These are phyloP conservation scores for Hortaea werneckii DNA, from an alignment of 2,329 filamentous ascomycete species.

Conservation along the genomic window DNA sequence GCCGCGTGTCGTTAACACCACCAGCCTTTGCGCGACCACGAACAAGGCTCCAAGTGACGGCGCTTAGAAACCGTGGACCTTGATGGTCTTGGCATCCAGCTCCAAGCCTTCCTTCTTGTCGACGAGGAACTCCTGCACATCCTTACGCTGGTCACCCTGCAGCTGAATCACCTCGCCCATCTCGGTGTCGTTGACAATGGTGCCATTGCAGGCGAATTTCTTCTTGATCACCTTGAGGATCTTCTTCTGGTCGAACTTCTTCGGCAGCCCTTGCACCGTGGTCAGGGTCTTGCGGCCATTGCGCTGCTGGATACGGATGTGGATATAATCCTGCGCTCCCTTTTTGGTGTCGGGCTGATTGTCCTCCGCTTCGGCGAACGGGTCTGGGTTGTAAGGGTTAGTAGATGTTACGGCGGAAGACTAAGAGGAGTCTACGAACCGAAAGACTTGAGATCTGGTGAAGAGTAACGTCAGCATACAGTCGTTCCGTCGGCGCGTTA, in stretches of 20 bases:
- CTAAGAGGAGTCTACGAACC: neutral
- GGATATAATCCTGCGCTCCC: slow-evolving; percentile 97
- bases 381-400: slow-evolving; percentile 47
- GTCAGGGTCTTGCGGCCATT: slow-evolving; percentile 99
- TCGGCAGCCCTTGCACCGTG: slow-evolving; percentile 95
- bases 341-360: slow-evolving; percentile 89
- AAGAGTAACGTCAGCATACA: neutral
- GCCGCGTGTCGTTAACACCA: too few species aligned
- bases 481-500: too few species aligned
- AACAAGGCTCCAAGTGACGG: too few species aligned
- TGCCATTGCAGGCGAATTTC: slow-evolving; percentile 99
- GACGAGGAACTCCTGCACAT: slow-evolving; percentile 93
- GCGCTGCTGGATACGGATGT: slow-evolving; percentile 99
- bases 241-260: slow-evolving; percentile 99
- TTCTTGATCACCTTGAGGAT: slow-evolving; percentile 99
- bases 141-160: slow-evolving; percentile 97
- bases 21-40: too few species aligned
- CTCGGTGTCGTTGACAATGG: slow-evolving; percentile 87
- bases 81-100: slow-evolving; percentile 93
- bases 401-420: neutral
- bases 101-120: slow-evolving; percentile 92
- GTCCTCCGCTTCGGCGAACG: slow-evolving; percentile 99
- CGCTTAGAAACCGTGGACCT: slow-evolving; percentile 47
- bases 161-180: slow-evolving; percentile 99
- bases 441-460: slow-evolving; percentile 72